A percentile compares a stretch with the other conserved stretches of the same genome.
Evolutionary conservation across 805 yeast species (phyloP).

Genomic region (Saccharomycopsis sp.): DNA sequence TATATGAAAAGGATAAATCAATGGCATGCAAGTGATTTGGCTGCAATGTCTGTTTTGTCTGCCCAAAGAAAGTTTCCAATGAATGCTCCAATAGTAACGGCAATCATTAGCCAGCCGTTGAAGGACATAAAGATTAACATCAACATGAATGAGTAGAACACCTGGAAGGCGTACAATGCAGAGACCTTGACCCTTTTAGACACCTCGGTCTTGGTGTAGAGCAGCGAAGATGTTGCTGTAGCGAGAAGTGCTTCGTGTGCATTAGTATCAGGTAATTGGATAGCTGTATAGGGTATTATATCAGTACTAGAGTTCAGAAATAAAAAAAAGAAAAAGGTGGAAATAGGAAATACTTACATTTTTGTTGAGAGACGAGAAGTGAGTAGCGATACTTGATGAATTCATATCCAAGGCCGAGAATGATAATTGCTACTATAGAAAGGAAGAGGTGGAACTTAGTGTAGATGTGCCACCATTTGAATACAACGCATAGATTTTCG

Average conservation of each 20-base stretch:
- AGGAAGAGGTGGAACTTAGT: constrained; percentile 44
- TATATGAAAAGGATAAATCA: background rate
- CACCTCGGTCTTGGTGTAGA: constrained; percentile 12
- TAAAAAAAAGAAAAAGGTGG: background rate
- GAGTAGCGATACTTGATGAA: constrained; percentile 32
- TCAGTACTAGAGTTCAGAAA: background rate
- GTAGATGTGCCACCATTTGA: constrained; percentile 74
- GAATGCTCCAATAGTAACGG: constrained; percentile 68
- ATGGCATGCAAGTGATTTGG: background rate
- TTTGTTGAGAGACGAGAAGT: background rate
- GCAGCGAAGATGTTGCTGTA: background rate
- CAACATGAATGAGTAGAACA: constrained; percentile 60
- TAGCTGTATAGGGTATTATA: constrained; percentile 2
- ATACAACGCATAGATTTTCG: constrained; percentile 63
- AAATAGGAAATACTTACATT: background rate
- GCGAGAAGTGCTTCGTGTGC: background rate
- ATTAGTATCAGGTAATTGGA: constrained; percentile 1
- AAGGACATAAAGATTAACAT: constrained; percentile 86
- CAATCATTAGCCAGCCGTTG: constrained; percentile 77
- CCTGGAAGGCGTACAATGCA: constrained; percentile 53
- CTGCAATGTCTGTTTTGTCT: background rate
- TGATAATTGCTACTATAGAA: constrained; percentile 43
- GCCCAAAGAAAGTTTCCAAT: constrained; percentile 63
- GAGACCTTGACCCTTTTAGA: constrained; percentile 30
- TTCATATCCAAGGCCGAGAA: constrained; percentile 55